Evolutionary conservation across 768 basidiomycete species (phyloP).

Genomic region (Mrakia blollopis): DNA sequence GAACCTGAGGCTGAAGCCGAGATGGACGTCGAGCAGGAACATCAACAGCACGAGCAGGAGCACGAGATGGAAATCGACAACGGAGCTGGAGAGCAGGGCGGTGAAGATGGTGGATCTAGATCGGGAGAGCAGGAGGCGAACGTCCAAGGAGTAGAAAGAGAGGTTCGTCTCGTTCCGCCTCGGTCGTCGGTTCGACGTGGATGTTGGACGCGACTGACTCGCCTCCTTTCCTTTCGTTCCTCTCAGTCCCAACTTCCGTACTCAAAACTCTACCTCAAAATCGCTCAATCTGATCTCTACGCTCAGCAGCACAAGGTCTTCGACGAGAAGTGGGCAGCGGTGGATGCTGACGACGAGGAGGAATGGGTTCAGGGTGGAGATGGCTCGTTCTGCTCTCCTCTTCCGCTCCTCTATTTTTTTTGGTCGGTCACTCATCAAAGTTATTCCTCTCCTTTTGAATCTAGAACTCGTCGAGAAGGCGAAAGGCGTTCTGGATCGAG

Average conservation of each 20-base stretch:
- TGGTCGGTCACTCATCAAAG: neutral
- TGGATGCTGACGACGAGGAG: neutral
- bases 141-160: neutral
- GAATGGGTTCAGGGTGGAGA: neutral
- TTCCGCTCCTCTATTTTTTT: neutral
- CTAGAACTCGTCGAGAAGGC: neutral
- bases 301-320: neutral
- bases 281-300: neutral
- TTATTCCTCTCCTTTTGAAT: neutral
- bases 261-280: neutral
- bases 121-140: no score
- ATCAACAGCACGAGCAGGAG: no score
- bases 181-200: no score
- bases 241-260: neutral
- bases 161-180: neutral
- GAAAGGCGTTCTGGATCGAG: neutral
- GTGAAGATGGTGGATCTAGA: no score
- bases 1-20: no score
- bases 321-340: neutral
- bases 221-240: neutral
- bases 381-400: neutral
- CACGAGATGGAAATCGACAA: neutral
- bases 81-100: neutral
- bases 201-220: neutral
- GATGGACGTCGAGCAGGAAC: no score